A percentile compares a stretch with the other conserved stretches of the same genome.
phyloP scores from a whole-genome alignment of 2,329 filamentous ascomycete genomes.

The Ophiostoma novo-ulmi region DNA sequence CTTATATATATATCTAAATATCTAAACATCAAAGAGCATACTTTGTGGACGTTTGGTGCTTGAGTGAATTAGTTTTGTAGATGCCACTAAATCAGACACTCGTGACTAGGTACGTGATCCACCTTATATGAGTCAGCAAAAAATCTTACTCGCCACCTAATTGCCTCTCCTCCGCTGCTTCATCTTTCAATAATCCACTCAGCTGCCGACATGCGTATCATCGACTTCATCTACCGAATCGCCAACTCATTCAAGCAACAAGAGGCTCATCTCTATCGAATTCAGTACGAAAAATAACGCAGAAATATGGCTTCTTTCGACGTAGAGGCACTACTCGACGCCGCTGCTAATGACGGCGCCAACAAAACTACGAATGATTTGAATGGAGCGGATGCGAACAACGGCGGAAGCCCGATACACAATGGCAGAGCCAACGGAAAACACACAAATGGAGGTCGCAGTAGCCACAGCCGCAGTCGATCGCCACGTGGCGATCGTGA shows the following conservation, averaged over 20 bases:
- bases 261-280: neutral
- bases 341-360: constrained; percentile 58
- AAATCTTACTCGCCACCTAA: neutral
- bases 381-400: constrained; percentile 29
- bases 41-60: too few relatives aligned
- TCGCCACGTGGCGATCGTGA: constrained; percentile 2
- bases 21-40: neutral
- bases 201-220: neutral
- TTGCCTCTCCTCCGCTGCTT: constrained; percentile 7
- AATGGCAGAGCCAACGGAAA: constrained; percentile 22
- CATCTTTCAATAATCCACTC: neutral
- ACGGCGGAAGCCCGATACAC: constrained; percentile 45
- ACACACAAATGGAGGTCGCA: constrained; percentile 26
- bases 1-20: too few relatives aligned
- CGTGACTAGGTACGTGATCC: neutral
- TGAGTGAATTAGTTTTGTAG: too few relatives aligned
- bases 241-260: neutral
- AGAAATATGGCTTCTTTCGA: constrained; percentile 63
- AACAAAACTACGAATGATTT: constrained; percentile 34
- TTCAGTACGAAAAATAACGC: neutral
- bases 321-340: constrained; percentile 87
- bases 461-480: constrained; percentile 21
- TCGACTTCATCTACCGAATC: neutral
- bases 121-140: neutral
- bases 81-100: neutral